Percentiles rank a stretch among this genome's conserved stretches.
These are phyloP conservation scores for Russula vinacea DNA, from an alignment of 768 basidiomycete species.

Conservation along the genomic window DNA sequence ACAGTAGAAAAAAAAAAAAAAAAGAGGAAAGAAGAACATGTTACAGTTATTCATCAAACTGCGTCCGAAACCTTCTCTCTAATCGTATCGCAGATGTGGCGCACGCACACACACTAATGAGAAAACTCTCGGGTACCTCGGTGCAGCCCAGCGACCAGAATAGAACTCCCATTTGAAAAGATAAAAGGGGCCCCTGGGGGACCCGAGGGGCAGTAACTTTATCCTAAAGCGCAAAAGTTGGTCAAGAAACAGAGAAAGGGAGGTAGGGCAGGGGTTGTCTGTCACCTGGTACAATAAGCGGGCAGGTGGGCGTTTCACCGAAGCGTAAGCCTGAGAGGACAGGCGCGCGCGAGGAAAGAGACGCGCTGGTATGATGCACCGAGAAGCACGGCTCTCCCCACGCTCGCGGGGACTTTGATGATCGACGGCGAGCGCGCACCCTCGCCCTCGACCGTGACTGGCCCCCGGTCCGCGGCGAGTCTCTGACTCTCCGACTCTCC, in stretches of 20 bases:
- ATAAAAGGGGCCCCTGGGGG: no score
- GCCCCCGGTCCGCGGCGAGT: conserved; percentile 26
- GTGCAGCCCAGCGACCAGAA: background rate
- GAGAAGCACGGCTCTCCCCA: conserved; percentile 25
- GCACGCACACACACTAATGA: background rate
- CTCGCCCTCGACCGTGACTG: background rate
- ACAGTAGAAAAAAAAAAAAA: no score
- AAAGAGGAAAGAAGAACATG: no score
- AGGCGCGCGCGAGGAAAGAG: conserved; percentile 5
- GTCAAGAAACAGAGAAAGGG: background rate
- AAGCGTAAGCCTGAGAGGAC: background rate
- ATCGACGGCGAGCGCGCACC: conserved; percentile 28
- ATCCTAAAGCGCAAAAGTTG: no score
- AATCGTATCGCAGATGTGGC: background rate
- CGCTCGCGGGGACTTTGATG: conserved; percentile 18
- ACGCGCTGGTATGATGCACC: conserved; percentile 18
- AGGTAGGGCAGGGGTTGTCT: background rate
- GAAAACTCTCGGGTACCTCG: background rate
- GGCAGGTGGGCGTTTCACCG: background rate
- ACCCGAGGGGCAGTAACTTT: no score
- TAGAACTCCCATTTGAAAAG: background rate
- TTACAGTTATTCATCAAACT: background rate
- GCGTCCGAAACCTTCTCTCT: background rate
- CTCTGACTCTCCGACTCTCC: conserved; percentile 14
- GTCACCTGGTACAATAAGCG: no score